phyloP scores from a whole-genome alignment of 129 eudicot genomes.

The Chrysanthemum seticuspe region DNA sequence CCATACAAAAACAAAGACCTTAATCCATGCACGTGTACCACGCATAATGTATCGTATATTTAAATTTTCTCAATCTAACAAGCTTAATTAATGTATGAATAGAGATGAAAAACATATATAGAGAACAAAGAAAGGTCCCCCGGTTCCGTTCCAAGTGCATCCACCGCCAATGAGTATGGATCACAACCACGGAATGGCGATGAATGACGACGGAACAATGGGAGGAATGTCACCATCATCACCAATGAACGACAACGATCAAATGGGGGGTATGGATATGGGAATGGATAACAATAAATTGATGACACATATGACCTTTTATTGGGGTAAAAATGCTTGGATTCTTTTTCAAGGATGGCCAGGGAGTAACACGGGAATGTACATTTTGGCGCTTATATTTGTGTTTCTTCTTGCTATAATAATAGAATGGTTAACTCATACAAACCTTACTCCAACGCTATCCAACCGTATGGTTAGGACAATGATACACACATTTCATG shows the following conservation, averaged over 20 bases:
- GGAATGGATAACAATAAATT: constrained; percentile 22
- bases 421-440: constrained; percentile 57
- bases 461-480: constrained; percentile 30
- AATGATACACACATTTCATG: constrained; percentile 45
- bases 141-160: constrained; percentile 30
- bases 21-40: background rate
- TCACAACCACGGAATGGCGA: constrained; percentile 17
- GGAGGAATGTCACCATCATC: constrained; percentile 22
- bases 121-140: constrained; percentile 18
- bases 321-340: constrained; percentile 67
- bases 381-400: constrained; percentile 41
- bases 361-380: constrained; percentile 49
- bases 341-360: constrained; percentile 73
- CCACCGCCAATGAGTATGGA: constrained; percentile 27
- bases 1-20: constrained; percentile 10
- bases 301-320: constrained; percentile 91
- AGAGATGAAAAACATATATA: constrained; percentile 16
- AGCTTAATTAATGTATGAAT: background rate
- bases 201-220: constrained; percentile 32
- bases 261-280: constrained; percentile 26
- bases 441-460: constrained; percentile 16
- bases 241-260: constrained; percentile 14
- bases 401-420: constrained; percentile 55
- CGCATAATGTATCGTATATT: background rate
- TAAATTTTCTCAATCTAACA: constrained; percentile 19